Evolutionary conservation across 345 rosid genomes (phyloP), one percentile per base, ranked within the genome.

Genomic region (Arabis hirsuta): DNA sequence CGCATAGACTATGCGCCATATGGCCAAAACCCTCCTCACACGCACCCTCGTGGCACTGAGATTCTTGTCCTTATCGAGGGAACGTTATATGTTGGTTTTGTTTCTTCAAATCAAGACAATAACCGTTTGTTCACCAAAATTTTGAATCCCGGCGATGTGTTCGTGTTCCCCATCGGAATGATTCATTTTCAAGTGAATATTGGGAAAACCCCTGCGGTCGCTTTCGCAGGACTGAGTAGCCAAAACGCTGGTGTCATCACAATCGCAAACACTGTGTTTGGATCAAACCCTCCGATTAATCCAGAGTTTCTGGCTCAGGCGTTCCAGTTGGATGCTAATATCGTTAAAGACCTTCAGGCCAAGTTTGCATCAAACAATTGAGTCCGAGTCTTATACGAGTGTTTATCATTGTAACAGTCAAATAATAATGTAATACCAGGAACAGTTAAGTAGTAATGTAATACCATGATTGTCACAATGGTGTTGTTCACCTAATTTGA

Each of bases 21-120:
- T 9, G 82, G 86, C 2, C 80, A 78, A n/a, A 81, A 76, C 58
- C 82, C 84, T 5, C 86, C 81, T 34, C 86, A 80, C 69, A 75
- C 69, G 6, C 86, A 83, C 36, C 84, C 84, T 2, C 78, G 84
- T 26, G 84, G 41, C 55, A 72, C 81, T 0, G 84, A 83, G 67
- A n/a, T 83, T 27, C 77, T 83, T 39, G 70, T 75, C 12, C 77
- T 80, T 5, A 1, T 65, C 7, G 77, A 80, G 68, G 86, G 83
- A 43, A 68, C 70, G 0, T 32, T 82, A 3, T 73, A 71, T 12
- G 83, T 78, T 6, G 83, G 86, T 3, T 82, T 82, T 34, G 80
- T 82, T 20, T 74, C 83, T 2, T 82, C 83, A 3, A 74, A 79
- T 46, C 80, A 73, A 45, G 58, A 76, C 47, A 47, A 72, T 1